Evolutionary conservation across 805 yeast species (phyloP), one percentile per base, ranked within the genome.

Genomic region (Metschnikowia rubicola): DNA sequence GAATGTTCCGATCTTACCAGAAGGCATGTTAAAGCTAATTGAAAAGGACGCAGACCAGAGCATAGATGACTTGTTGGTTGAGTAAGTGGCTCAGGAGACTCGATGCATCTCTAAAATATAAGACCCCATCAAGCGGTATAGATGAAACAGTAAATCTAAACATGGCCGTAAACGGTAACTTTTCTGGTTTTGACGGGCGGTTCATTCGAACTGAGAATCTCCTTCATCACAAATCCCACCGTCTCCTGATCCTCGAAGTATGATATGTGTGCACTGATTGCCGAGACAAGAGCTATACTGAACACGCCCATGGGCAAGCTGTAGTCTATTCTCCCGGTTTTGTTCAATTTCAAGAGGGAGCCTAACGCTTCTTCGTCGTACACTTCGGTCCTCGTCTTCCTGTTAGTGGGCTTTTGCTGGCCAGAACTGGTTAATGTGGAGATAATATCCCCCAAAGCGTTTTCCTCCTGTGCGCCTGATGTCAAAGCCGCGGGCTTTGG

Each of bases 191-290:
- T 59, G 3, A 66, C 62, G 6, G 62, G 59, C 8, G 57, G 53
- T n/a, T 52, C 43, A 11, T 56, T 47, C 15, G 55, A 37, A 12
- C 61, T 48, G 33, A 72, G 57, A 1, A 86, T 61, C 60, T 89
- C 90, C 39, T 71, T 73, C 61, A 91, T 65, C 5, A 92, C 64
- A 56, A 92, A 91, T 1, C 84, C 85, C 0, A 95, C 90, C 33
- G 92, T 82, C 58, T 90, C 90, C 42, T 81, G 76, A 56, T 89
- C 96, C 60, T 89, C 96, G 62, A 92, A 84, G 63, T 92, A 92
- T 39, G 88, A 81, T 11, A 88, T 81, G 64, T 92, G 99, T 0
- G 98, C 94, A 41, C 87, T 87, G 8, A 92, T 71, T 0, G 96
- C 94, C 3, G 89, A 79, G 10, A 92, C 73, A 32, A 89, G 64